A percentile compares a stretch with the other conserved stretches of the same genome.
These are phyloP conservation scores for Stachybotrys elegans DNA, from an alignment of 2,329 filamentous ascomycete species.

Conservation along the genomic window DNA sequence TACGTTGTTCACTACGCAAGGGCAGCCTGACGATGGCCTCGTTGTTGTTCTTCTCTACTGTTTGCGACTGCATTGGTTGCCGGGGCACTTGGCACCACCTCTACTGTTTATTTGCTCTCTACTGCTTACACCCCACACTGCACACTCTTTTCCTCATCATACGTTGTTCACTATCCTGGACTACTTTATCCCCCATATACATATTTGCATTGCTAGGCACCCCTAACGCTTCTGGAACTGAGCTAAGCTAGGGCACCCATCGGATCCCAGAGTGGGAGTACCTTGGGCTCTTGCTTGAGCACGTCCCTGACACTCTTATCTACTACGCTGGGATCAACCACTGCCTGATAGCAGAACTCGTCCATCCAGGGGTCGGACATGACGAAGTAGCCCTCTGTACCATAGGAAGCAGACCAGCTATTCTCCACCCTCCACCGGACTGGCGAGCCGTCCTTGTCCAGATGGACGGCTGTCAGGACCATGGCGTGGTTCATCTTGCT, in stretches of 20 bases:
- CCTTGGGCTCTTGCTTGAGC: conserved; percentile 62
- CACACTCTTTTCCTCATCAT: background rate
- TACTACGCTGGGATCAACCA: conserved; percentile 69
- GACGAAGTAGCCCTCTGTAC: conserved; percentile 80
- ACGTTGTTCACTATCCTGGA: background rate
- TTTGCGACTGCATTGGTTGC: too few relatives aligned
- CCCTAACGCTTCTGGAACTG: background rate
- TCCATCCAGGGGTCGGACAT: conserved; percentile 82
- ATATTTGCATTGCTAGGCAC: background rate
- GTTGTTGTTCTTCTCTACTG: too few relatives aligned
- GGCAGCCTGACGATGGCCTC: too few relatives aligned
- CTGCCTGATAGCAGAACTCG: conserved; percentile 80
- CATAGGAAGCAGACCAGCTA: conserved; percentile 67
- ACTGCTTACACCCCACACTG: background rate
- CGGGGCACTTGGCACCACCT: too few relatives aligned
- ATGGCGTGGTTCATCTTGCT: conserved; percentile 88
- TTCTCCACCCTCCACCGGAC: conserved; percentile 86
- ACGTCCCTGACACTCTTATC: conserved; percentile 64
- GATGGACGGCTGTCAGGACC: conserved; percentile 82
- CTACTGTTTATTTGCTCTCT: background rate
- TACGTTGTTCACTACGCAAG: too few relatives aligned
- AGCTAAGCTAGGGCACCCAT: conserved; percentile 66
- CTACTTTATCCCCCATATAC: background rate
- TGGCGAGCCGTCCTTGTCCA: conserved; percentile 58
- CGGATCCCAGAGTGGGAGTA: conserved; percentile 74